phyloP scores from a whole-genome alignment of 371 early-diverging fungal species.

The Mortierella sp. region DNA sequence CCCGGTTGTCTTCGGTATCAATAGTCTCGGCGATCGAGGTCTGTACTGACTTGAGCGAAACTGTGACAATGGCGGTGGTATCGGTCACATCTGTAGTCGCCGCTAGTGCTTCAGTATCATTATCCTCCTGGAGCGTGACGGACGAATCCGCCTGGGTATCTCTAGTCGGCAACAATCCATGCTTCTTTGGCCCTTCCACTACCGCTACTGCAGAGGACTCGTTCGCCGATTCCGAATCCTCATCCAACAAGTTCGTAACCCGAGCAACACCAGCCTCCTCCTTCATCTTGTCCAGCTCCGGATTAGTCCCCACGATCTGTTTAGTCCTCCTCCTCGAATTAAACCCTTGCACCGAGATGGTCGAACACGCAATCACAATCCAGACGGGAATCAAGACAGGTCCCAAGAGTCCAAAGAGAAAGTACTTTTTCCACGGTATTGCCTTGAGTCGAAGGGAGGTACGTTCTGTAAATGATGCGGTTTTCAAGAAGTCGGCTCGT shows the following conservation, averaged over 20 bases:
- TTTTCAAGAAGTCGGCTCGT: conserved; percentile 17
- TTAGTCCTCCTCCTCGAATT: conserved; percentile 44
- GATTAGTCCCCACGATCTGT: conserved; percentile 8
- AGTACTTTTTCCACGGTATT: conserved; percentile 44
- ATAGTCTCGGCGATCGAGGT: not conserved
- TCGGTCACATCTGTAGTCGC: not conserved
- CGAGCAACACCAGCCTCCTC: not conserved
- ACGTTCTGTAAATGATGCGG: conserved; percentile 22
- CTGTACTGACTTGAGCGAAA: not conserved
- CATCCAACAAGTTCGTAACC: not conserved
- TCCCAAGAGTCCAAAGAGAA: conserved; percentile 32
- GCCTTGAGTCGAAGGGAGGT: conserved; percentile 19
- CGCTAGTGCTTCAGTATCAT: not conserved
- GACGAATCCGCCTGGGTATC: conserved; percentile 26
- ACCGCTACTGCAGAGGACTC: not conserved
- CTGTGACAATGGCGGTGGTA: not conserved
- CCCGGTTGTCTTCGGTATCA: not conserved
- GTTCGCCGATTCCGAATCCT: not conserved
- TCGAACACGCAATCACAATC: conserved; percentile 42
- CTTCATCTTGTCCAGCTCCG: not conserved
- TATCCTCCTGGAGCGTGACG: conserved; percentile 11
- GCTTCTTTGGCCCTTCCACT: not conserved
- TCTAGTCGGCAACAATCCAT: not conserved
- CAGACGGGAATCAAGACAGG: conserved; percentile 51
- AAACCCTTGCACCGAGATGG: conserved; percentile 40